Base-by-base conservation (phyloP, 345 rosid genomes). In the Eucalyptus fibrosa region DNA sequence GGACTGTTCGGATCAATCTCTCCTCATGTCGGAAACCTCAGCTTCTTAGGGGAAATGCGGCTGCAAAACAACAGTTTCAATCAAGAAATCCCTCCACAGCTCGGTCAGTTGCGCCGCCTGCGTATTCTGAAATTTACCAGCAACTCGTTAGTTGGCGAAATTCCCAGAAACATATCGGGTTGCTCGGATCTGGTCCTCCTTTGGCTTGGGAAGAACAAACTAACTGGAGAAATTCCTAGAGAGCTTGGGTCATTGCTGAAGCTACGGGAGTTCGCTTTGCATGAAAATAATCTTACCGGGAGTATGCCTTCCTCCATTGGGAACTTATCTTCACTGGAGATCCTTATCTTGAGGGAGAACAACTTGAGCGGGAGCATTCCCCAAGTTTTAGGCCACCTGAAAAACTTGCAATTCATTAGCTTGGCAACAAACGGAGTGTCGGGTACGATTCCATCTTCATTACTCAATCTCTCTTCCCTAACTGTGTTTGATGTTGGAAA, bases 111-210 rank as follows among this genome's bases (percentile, higher is more conserved):
- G 67, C n/a, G 1, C 17, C 32, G 4, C 67, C 5, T 60, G 32
- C 67, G 16, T 28, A 60, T 6, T 14, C 8, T 28, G 0, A 1
- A 0, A 12, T 28, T 60, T 1, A 6, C 8, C 67, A 60, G 0
- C 32, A 60, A 60, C 30, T 60, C 17, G 4, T 60, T 60, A 0
- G 0, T 60, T 26, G 67, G 32, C 1, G 17, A 60, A 6, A 28
- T 60, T 60, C 32, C 67, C 17, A 60, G 0, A 12, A 60, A 60
- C 67, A 60, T 60, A 60, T 60, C 32, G 8, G 4, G 1, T 60
- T 60, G 67, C 67, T 60, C 17, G 1, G 4, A 28, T 60, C 17
- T 60, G 32, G 67, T 60, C 17, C 0, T 3, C 32, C 32, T 60
- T 14, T 0, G 4, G 32, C 67, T 28, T 4, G 67, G 17, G 8